Evolutionary conservation across 2,329 filamentous ascomycete genomes (phyloP).

Genomic region (Colletotrichum melonis): DNA sequence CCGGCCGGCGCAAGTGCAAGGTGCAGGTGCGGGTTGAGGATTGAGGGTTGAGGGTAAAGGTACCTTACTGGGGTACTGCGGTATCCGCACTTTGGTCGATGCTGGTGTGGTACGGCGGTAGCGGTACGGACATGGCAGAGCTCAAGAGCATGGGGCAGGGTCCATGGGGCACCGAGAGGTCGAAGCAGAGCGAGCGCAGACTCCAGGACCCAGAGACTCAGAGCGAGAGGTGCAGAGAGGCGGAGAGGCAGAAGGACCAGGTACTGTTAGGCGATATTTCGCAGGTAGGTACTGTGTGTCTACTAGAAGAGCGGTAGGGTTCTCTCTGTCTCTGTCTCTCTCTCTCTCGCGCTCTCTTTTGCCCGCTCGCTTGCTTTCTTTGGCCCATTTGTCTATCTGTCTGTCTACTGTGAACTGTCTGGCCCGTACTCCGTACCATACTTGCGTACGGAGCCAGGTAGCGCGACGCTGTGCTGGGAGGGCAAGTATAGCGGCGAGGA

Average conservation of each 20-base stretch:
- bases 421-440: neutral
- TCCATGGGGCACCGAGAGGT: conserved; percentile 13
- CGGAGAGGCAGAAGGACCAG: neutral
- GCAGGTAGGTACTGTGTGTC: no score
- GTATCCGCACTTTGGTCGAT: conserved; percentile 23
- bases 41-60: neutral
- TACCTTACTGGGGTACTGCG: conserved; percentile 28
- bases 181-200: conserved; percentile 8
- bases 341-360: neutral
- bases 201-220: neutral
- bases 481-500: neutral
- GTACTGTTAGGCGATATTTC: no score
- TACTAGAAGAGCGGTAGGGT: neutral
- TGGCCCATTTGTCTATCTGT: no score
- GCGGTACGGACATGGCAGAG: conserved; percentile 22
- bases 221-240: neutral
- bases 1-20: conserved; percentile 28
- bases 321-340: neutral
- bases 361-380: neutral
- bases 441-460: neutral
- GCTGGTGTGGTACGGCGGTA: conserved; percentile 15
- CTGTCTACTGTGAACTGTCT: neutral
- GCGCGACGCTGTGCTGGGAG: neutral
- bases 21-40: conserved; percentile 15
- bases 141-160: conserved; percentile 12